Evolutionary conservation across 2,329 filamentous ascomycete species (phyloP).

Genomic region (Neoscytalidium dimidiatum): DNA sequence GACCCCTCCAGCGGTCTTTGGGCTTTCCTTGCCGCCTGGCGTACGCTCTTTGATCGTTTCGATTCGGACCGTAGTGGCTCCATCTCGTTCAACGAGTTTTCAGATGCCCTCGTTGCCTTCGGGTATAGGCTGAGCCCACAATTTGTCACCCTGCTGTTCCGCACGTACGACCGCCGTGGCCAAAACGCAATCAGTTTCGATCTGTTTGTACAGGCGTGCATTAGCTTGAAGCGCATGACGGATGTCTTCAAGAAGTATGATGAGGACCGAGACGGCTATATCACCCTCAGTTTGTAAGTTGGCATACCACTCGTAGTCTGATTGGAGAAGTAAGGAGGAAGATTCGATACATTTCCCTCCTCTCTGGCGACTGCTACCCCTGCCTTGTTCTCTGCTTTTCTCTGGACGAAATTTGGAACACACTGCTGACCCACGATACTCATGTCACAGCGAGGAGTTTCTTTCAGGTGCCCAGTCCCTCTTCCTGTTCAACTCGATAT

Average conservation of each 20-base stretch:
- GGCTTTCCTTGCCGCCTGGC: conserved; percentile 94
- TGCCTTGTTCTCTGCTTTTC: background rate
- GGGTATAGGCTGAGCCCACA: conserved; percentile 84
- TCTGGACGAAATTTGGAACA: background rate
- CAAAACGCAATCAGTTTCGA: conserved; percentile 68
- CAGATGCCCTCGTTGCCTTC: conserved; percentile 85
- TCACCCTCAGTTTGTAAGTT: conserved; percentile 58
- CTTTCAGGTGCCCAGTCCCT: conserved; percentile 58
- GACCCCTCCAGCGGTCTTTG: conserved; percentile 68
- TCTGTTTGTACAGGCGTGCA: conserved; percentile 95
- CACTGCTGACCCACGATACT: background rate
- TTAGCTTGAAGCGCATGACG: conserved; percentile 96
- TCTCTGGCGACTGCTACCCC: background rate
- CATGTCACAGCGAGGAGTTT: conserved; percentile 50
- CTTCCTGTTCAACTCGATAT: conserved; percentile 57
- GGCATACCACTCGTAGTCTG: background rate
- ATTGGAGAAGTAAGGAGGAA: background rate
- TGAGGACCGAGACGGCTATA: conserved; percentile 90
- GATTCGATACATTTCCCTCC: background rate
- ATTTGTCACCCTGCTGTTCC: conserved; percentile 84
- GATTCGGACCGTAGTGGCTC: conserved; percentile 84
- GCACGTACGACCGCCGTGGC: conserved; percentile 70
- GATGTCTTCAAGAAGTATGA: conserved; percentile 99
- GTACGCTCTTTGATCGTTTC: conserved; percentile 91
- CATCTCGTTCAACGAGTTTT: conserved; percentile 85